These are phyloP conservation scores for Mycena sp. DNA, from an alignment of 1,284 basidiomycete species.

Conservation along the genomic window DNA sequence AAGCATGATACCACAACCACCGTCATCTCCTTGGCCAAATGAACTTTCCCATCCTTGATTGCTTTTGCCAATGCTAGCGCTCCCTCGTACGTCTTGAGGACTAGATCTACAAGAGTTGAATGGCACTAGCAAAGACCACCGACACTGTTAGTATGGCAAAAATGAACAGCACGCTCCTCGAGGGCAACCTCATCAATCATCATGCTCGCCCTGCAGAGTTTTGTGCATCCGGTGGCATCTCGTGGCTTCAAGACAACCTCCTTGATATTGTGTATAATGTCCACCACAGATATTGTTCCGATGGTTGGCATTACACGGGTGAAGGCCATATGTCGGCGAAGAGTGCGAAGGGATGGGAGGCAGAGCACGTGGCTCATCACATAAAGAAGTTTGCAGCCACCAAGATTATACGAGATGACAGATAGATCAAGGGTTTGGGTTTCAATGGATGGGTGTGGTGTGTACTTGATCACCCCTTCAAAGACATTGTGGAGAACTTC, in stretches of 20 bases:
- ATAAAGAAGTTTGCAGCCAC: background rate
- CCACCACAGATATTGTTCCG: background rate
- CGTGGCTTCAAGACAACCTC: background rate
- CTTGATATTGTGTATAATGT: background rate
- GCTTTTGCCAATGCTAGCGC: background rate
- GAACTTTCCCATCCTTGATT: background rate
- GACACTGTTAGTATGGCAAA: background rate
- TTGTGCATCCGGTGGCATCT: background rate
- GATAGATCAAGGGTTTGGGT: background rate
- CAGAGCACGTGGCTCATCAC: background rate
- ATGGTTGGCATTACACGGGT: constrained; percentile 2
- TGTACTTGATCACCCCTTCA: background rate
- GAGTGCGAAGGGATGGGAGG: constrained; percentile 1
- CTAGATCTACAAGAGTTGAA: background rate
- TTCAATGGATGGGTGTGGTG: background rate
- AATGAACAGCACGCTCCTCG: background rate
- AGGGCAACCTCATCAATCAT: background rate
- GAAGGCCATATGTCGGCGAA: background rate
- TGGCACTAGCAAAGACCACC: constrained; percentile 3
- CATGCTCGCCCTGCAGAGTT: background rate
- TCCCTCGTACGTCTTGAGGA: background rate
- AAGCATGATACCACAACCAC: constrained; percentile 13
- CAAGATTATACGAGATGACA: background rate
- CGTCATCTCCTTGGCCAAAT: constrained; percentile 27
- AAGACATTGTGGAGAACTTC: background rate